Percentiles rank a stretch among this genome's conserved stretches.
These are phyloP conservation scores for Lentinus tigrinus DNA, from an alignment of 768 basidiomycete genomes.

Conservation along the genomic window DNA sequence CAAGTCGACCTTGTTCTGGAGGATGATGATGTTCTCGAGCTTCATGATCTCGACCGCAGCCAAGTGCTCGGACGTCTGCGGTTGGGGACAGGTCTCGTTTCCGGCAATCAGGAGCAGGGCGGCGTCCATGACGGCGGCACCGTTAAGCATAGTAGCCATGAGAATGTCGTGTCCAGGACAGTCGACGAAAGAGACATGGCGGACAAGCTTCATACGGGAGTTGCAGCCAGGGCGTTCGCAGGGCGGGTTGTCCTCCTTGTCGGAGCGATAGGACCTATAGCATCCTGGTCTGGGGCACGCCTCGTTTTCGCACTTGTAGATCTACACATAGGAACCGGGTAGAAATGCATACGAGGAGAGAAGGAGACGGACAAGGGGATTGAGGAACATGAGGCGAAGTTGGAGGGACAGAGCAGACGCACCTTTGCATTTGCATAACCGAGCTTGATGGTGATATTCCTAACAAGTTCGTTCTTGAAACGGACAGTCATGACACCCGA, in stretches of 20 bases:
- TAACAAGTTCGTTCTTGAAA: constrained; percentile 98
- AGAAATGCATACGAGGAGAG: not conserved
- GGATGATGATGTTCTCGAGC: constrained; percentile 93
- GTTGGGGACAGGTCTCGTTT: constrained; percentile 98
- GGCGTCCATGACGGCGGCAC: constrained; percentile 99
- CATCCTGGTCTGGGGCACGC: constrained; percentile 92
- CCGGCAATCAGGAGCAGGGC: constrained; percentile 93
- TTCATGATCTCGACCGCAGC: constrained; percentile 99
- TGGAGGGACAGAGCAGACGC: constrained; percentile 26
- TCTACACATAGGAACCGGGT: constrained; percentile 46
- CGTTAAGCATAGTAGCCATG: constrained; percentile 99
- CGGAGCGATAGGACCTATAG: constrained; percentile 90
- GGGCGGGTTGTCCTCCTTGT: constrained; percentile 90
- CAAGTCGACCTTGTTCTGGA: constrained; percentile 98
- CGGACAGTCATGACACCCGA: constrained; percentile 97
- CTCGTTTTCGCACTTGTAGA: constrained; percentile 96
- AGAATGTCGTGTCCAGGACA: constrained; percentile 98
- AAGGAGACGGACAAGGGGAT: not conserved
- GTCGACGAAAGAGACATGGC: constrained; percentile 99
- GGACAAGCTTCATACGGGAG: constrained; percentile 84
- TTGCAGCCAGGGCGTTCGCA: constrained; percentile 94
- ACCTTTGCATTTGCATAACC: constrained; percentile 99
- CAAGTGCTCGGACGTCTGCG: constrained; percentile 97
- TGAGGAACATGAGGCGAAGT: not conserved
- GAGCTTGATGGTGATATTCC: constrained; percentile 99